phyloP scores from a whole-genome alignment of 1,139 yeast genomes.

The Geotrichum restrictum region DNA sequence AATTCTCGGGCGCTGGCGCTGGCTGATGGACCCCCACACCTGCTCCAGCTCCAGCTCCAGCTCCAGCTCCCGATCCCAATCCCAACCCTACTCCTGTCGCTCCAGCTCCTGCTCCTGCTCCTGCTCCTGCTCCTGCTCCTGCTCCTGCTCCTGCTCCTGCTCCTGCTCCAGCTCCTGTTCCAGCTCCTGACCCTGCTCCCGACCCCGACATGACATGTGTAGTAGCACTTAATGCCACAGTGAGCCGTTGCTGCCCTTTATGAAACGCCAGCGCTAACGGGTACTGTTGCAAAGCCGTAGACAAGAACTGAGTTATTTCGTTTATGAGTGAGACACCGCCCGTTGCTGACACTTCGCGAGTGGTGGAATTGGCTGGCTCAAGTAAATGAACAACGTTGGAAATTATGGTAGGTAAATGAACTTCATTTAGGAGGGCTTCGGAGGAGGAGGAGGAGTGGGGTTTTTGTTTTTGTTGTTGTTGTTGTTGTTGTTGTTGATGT shows the following conservation, averaged over 20 bases:
- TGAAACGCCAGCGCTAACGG: conserved; percentile 30
- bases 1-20: background rate
- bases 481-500: background rate
- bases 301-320: conserved; percentile 30
- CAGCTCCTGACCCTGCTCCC: too few species aligned
- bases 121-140: too few species aligned
- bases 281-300: conserved; percentile 24
- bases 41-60: too few species aligned
- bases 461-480: background rate
- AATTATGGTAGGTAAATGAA: conserved; percentile 27
- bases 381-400: conserved; percentile 29
- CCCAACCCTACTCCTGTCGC: conserved; percentile 19
- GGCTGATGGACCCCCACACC: conserved; percentile 15
- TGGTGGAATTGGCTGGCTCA: conserved; percentile 27
- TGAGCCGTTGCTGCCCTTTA: conserved; percentile 31
- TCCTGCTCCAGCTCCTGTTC: too few species aligned
- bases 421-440: conserved; percentile 20
- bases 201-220: too few species aligned
- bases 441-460: conserved; percentile 9
- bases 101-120: conserved; percentile 13
- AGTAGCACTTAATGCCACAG: conserved; percentile 22
- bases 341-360: conserved; percentile 25
- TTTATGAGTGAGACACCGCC: conserved; percentile 28
- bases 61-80: conserved; percentile 9
- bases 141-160: conserved; percentile 16